Evolutionary conservation across 306 rosid genomes (phyloP).

Genomic region (Vigna hirtella): DNA sequence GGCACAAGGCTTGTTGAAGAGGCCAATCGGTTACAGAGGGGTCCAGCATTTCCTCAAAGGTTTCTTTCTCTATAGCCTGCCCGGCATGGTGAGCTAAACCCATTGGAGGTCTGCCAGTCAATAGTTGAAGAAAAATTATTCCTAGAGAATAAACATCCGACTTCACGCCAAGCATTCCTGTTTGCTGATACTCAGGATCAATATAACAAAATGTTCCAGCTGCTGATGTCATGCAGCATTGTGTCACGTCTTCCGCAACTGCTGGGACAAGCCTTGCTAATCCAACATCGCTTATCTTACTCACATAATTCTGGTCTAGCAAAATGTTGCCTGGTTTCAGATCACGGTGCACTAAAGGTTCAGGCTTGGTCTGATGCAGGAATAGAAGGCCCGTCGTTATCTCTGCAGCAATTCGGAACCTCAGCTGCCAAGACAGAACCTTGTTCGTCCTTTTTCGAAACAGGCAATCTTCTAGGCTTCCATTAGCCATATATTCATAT

Average conservation of each 20-base stretch:
- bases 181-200: constrained; percentile 97
- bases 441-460: constrained; percentile 52
- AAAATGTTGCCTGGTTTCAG: constrained; percentile 92
- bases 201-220: constrained; percentile 98
- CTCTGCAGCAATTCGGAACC: constrained; percentile 88
- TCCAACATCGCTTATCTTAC: constrained; percentile 91
- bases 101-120: constrained; percentile 84
- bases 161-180: constrained; percentile 95
- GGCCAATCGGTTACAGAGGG: constrained; percentile 83
- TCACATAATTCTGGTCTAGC: constrained; percentile 77
- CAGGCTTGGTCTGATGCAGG: constrained; percentile 97
- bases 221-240: constrained; percentile 78
- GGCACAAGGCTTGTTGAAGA: constrained; percentile 58
- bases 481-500: constrained; percentile 93
- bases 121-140: constrained; percentile 72
- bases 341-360: constrained; percentile 96
- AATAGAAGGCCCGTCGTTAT: constrained; percentile 84
- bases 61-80: constrained; percentile 62
- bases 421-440: constrained; percentile 70
- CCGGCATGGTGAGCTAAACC: constrained; percentile 71
- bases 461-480: constrained; percentile 88
- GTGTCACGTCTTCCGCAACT: constrained; percentile 83
- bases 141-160: constrained; percentile 96
- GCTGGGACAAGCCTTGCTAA: constrained; percentile 91
- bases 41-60: constrained; percentile 65